A percentile compares a stretch with the other conserved stretches of the same genome.
phyloP scores from a whole-genome alignment of 2,329 filamentous ascomycete species.

The Colletotrichum graminicola region DNA sequence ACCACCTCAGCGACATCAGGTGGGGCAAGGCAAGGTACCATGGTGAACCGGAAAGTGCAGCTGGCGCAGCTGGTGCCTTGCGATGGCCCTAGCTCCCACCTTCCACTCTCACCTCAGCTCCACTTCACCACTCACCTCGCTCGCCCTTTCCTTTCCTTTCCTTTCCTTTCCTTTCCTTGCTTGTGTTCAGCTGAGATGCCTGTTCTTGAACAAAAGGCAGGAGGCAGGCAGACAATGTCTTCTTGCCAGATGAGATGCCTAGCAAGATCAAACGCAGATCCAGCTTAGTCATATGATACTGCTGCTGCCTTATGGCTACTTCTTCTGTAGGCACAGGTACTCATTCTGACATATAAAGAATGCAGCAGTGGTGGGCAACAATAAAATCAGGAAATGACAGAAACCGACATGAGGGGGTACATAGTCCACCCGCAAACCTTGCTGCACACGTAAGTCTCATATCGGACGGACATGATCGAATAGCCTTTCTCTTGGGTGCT shows the following conservation, averaged over 20 bases:
- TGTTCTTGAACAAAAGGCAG: not conserved
- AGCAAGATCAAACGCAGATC: not conserved
- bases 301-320: not conserved
- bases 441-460: slow-evolving; percentile 4
- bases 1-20: not conserved
- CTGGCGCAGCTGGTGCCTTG: slow-evolving; percentile 27
- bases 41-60: slow-evolving; percentile 6
- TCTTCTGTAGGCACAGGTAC: not conserved
- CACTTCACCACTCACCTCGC: slow-evolving; percentile 15
- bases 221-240: not conserved
- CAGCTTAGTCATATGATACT: not conserved
- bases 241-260: not conserved
- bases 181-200: slow-evolving; percentile 16
- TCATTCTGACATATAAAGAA: not conserved
- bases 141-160: slow-evolving; percentile 7
- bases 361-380: not conserved
- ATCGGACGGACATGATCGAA: not conserved
- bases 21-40: not conserved
- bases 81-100: slow-evolving; percentile 26
- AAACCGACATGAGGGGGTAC: not conserved
- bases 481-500: not conserved
- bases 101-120: slow-evolving; percentile 2
- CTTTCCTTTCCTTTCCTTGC: no score
- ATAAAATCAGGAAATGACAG: not conserved
- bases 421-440: slow-evolving; percentile 5